Percentiles rank a stretch among this genome's conserved stretches.
Evolutionary conservation across 2,329 filamentous ascomycete genomes (phyloP).

Genomic region (Aureobasidium sp.): DNA sequence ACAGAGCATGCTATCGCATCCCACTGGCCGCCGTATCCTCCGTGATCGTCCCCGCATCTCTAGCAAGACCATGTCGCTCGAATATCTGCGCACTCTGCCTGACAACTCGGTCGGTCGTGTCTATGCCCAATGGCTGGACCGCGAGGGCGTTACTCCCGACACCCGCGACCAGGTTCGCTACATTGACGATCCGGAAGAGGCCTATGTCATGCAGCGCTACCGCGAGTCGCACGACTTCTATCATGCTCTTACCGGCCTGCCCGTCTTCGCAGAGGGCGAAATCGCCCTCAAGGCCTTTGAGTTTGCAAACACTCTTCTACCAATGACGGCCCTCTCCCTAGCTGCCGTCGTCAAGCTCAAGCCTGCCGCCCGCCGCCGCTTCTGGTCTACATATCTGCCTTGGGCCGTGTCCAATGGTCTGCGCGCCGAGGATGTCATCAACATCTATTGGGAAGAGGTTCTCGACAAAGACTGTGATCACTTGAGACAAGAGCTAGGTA

Average conservation of each 20-base stretch:
- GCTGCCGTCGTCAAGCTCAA: constrained; percentile 63
- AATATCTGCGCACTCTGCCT: constrained; percentile 64
- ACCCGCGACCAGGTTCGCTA: constrained; percentile 76
- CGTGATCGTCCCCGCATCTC: constrained; percentile 84
- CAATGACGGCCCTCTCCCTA: constrained; percentile 87
- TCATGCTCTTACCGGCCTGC: constrained; percentile 86
- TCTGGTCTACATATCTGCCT: constrained; percentile 70
- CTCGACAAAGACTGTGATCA: constrained; percentile 75
- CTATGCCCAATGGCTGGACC: constrained; percentile 87
- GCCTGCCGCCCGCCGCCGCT: constrained; percentile 55
- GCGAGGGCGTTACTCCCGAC: constrained; percentile 87
- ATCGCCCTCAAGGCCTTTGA: constrained; percentile 97
- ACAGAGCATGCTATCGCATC: constrained; percentile 76
- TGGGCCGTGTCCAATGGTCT: constrained; percentile 87
- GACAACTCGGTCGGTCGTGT: constrained; percentile 68
- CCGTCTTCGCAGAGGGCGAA: constrained; percentile 89
- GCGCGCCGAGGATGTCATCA: constrained; percentile 72
- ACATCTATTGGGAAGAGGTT: constrained; percentile 97
- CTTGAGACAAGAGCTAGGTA: constrained; percentile 65
- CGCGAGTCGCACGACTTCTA: constrained; percentile 97
- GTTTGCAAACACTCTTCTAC: constrained; percentile 86
- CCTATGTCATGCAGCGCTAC: constrained; percentile 98
- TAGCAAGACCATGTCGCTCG: constrained; percentile 60
- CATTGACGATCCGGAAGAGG: constrained; percentile 90
- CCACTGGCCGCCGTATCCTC: constrained; percentile 84